These are phyloP conservation scores for Petunia hybrid DNA, from an alignment of 305 asterid genomes.

Conservation along the genomic window DNA sequence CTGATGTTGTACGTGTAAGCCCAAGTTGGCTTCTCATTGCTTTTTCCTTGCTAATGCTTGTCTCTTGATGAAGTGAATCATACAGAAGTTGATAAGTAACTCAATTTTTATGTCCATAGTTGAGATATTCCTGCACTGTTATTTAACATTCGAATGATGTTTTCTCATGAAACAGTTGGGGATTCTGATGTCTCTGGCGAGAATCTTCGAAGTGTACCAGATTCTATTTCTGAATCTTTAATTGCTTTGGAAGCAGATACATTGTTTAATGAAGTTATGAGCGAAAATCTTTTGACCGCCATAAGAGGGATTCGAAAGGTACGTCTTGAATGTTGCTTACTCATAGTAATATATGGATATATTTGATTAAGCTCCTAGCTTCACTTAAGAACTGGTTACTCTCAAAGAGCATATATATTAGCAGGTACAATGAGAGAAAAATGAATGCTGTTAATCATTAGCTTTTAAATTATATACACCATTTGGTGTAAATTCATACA, in stretches of 20 bases:
- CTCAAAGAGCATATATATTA: not conserved
- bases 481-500: not conserved
- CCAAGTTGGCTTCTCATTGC: not conserved
- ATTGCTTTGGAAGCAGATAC: conserved; percentile 48
- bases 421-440: not conserved
- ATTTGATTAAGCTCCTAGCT: not conserved
- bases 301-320: conserved; percentile 83
- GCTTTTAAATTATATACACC: not conserved
- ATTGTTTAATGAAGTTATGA: conserved; percentile 62
- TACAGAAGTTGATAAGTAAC: not conserved
- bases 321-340: conserved; percentile 23
- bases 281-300: conserved; percentile 78
- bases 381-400: not conserved
- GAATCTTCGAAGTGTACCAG: conserved; percentile 20
- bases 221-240: conserved; percentile 31
- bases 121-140: not conserved
- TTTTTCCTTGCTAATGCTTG: not conserved
- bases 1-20: not conserved
- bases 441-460: not conserved
- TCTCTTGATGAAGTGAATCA: not conserved
- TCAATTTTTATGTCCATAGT: not conserved
- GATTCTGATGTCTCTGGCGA: conserved; percentile 50
- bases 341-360: not conserved
- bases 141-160: not conserved
- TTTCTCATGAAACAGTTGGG: conserved; percentile 53